Percentiles rank a stretch among this genome's conserved stretches.
Evolutionary conservation across 108 stramenopile species (phyloP).

Genomic region (Nitzschia palea): DNA sequence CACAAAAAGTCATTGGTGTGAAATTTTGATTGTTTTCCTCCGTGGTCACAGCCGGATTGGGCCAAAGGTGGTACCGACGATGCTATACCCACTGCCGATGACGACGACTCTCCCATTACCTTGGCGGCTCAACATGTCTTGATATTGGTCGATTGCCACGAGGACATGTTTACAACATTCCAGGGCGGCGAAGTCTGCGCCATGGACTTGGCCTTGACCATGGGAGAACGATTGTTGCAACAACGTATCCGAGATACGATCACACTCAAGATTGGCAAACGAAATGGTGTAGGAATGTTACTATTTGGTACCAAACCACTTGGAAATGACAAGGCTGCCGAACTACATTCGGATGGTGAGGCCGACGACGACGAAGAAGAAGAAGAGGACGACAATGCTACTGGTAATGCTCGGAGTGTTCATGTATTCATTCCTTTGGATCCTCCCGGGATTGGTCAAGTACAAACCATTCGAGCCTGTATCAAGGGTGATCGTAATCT

Average conservation of each 20-base stretch:
- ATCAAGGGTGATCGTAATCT: constrained; percentile 39
- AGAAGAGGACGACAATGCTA: constrained; percentile 30
- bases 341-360: constrained; percentile 16
- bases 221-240: constrained; percentile 45
- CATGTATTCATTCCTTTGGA: constrained; percentile 53
- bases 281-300: constrained; percentile 67
- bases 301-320: constrained; percentile 47
- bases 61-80: constrained; percentile 23
- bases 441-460: constrained; percentile 58
- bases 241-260: constrained; percentile 49
- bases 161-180: constrained; percentile 54
- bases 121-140: constrained; percentile 63
- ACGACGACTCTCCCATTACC: not conserved
- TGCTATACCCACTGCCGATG: constrained; percentile 5
- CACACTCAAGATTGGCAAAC: constrained; percentile 57
- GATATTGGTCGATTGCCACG: constrained; percentile 61
- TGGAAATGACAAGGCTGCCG: constrained; percentile 15
- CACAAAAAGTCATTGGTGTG: not conserved
- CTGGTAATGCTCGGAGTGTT: constrained; percentile 12
- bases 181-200: constrained; percentile 29
- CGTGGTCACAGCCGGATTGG: constrained; percentile 37
- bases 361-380: constrained; percentile 28
- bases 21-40: not conserved
- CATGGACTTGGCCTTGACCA: constrained; percentile 51
- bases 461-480: constrained; percentile 24